Percentiles rank a stretch among this genome's conserved stretches.
These are phyloP conservation scores for Saprolegnia parasitica DNA, from an alignment of 352 stramenopile species.

Conservation along the genomic window DNA sequence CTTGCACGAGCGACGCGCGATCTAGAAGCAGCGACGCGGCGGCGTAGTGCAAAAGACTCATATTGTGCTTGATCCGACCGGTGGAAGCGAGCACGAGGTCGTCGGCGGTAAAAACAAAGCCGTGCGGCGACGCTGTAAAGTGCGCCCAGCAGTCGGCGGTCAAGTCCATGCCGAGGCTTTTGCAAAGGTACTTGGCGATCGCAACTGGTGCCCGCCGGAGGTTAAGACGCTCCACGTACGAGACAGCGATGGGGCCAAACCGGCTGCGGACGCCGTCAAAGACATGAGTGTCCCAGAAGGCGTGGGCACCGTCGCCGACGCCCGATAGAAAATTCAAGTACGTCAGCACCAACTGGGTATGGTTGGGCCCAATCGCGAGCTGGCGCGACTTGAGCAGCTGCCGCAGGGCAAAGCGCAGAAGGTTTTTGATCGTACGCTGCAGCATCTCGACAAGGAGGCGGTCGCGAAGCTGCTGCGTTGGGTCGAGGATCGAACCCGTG, in stretches of 20 bases:
- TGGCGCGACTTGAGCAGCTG: slow-evolving; percentile 23
- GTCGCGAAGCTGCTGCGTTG: slow-evolving; percentile 50
- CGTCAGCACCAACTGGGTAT: slow-evolving; percentile 34
- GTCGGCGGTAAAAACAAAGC: slow-evolving; percentile 70
- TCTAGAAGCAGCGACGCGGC: slow-evolving; percentile 79
- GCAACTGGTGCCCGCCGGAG: slow-evolving; percentile 52
- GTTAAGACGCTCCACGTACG: slow-evolving; percentile 73
- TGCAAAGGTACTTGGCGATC: slow-evolving; percentile 45
- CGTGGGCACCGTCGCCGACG: slow-evolving; percentile 48
- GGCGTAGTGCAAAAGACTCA: slow-evolving; percentile 82
- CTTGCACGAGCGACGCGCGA: slow-evolving; percentile 67
- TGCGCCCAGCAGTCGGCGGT: slow-evolving; percentile 38
- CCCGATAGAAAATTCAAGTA: slow-evolving; percentile 69
- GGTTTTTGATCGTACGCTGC: slow-evolving; percentile 81
- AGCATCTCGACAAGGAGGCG: slow-evolving; percentile 84
- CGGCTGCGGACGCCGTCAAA: slow-evolving; percentile 67
- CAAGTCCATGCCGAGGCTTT: slow-evolving; percentile 62
- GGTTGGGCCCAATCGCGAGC: slow-evolving; percentile 14
- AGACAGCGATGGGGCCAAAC: slow-evolving; percentile 63
- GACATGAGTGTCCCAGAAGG: slow-evolving; percentile 66
- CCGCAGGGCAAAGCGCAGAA: slow-evolving; percentile 74
- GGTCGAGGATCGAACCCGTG: slow-evolving; percentile 51
- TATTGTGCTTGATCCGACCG: slow-evolving; percentile 78
- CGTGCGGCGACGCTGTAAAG: slow-evolving; percentile 47
- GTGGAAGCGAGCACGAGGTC: slow-evolving; percentile 45